phyloP scores from a whole-genome alignment of 2,329 filamentous ascomycete genomes.

The Grosmannia penicillata region DNA sequence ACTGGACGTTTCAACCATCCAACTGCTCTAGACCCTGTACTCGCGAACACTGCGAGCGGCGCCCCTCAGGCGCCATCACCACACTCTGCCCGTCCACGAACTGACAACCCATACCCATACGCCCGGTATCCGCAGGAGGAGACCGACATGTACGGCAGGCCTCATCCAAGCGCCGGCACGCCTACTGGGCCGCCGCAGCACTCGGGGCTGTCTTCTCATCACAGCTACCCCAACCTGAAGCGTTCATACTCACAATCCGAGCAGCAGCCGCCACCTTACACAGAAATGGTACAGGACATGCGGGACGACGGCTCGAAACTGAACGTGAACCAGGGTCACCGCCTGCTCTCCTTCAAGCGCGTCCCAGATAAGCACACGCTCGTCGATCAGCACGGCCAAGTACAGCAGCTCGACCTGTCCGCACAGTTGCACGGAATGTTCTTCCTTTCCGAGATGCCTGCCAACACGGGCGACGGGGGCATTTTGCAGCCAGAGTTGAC shows the following conservation, averaged over 20 bases:
- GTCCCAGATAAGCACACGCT: conserved; percentile 45
- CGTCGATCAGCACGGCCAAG: conserved; percentile 42
- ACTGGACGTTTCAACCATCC: conserved; percentile 30
- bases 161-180: conserved; percentile 13
- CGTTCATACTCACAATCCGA: conserved; percentile 41
- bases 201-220: conserved; percentile 31
- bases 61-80: conserved; percentile 23
- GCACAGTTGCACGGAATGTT: conserved; percentile 83
- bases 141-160: conserved; percentile 36
- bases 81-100: conserved; percentile 34
- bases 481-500: conserved; percentile 68
- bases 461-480: conserved; percentile 41
- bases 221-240: conserved; percentile 41
- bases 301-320: conserved; percentile 43
- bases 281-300: conserved; percentile 46
- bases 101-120: conserved; percentile 35
- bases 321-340: conserved; percentile 44
- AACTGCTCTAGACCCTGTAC: conserved; percentile 30
- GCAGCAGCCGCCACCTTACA: conserved; percentile 27
- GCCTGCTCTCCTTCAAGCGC: conserved; percentile 42
- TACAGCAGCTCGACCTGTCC: conserved; percentile 46
- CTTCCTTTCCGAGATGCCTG: conserved; percentile 68
- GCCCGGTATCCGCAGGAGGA: conserved; percentile 40
- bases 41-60: conserved; percentile 18
- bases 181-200: conserved; percentile 13